Evolutionary conservation across 441 rosid species (phyloP).

Genomic region (Flueggea neowawraea): DNA sequence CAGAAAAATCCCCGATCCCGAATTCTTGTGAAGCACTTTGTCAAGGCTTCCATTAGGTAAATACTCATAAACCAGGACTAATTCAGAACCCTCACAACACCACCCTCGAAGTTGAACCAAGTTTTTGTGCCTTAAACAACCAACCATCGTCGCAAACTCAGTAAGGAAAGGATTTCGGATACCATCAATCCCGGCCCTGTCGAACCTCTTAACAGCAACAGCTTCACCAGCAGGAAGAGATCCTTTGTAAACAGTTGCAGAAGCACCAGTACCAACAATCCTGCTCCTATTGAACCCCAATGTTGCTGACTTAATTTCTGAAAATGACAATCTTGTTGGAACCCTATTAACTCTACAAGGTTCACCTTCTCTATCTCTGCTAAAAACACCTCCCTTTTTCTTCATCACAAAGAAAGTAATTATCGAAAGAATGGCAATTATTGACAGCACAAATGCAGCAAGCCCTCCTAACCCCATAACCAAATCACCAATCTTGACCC

Average conservation of each 20-base stretch:
- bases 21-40: slow-evolving; percentile 43
- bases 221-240: slow-evolving; percentile 43
- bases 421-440: slow-evolving; percentile 24
- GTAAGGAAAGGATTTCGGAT: slow-evolving; percentile 58
- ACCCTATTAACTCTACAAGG: slow-evolving; percentile 20
- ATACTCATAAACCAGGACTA: slow-evolving; percentile 68
- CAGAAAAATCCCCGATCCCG: slow-evolving; percentile 26
- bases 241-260: slow-evolving; percentile 78
- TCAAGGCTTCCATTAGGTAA: slow-evolving; percentile 78
- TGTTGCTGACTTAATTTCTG: slow-evolving; percentile 64
- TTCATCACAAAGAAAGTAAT: slow-evolving; percentile 31
- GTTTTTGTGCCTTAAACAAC: slow-evolving; percentile 75
- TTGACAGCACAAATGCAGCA: slow-evolving; percentile 27
- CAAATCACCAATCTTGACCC: slow-evolving; percentile 18
- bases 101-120: slow-evolving; percentile 81
- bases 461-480: slow-evolving; percentile 48
- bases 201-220: slow-evolving; percentile 74
- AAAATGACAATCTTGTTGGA: slow-evolving; percentile 54
- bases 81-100: slow-evolving; percentile 78
- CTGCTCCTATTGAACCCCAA: slow-evolving; percentile 47
- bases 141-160: slow-evolving; percentile 71
- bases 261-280: slow-evolving; percentile 77
- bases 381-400: slow-evolving; percentile 17
- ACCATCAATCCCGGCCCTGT: slow-evolving; percentile 34
- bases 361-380: slow-evolving; percentile 18